phyloP scores from a whole-genome alignment of 768 basidiomycete genomes.

The Rhizopogon vinicolor region DNA sequence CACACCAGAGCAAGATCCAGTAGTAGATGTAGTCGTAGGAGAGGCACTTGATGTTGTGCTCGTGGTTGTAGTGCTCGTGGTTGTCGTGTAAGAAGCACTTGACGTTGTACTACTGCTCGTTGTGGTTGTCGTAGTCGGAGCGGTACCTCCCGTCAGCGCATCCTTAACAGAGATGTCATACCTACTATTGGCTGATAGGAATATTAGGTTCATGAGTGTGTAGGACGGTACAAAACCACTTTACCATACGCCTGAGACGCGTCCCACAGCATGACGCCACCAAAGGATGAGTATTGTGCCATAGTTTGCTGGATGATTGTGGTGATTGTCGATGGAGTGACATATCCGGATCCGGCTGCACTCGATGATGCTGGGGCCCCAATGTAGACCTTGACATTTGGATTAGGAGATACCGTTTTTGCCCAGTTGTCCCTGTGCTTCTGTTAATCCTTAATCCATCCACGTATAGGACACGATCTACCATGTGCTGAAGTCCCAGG shows the following conservation, averaged over 20 bases:
- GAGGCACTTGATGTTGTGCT: slow-evolving; percentile 19
- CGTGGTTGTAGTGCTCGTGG: slow-evolving; percentile 8
- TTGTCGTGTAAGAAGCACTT: slow-evolving; percentile 5
- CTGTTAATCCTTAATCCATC: not conserved
- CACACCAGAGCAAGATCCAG: slow-evolving; percentile 37
- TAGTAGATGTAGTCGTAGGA: slow-evolving; percentile 16
- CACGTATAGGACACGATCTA: slow-evolving; percentile 6
- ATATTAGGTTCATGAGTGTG: not conserved
- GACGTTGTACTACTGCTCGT: slow-evolving; percentile 14
- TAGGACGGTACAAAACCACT: not conserved
- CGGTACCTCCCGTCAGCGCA: slow-evolving; percentile 23
- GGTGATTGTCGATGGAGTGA: slow-evolving; percentile 27
- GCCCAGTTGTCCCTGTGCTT: slow-evolving; percentile 45
- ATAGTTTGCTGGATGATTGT: slow-evolving; percentile 28
- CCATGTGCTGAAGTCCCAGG: slow-evolving; percentile 40
- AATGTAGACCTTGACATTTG: slow-evolving; percentile 43
- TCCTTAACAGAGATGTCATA: slow-evolving; percentile 40
- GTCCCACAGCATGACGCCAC: slow-evolving; percentile 41
- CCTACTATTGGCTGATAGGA: slow-evolving; percentile 34
- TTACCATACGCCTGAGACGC: slow-evolving; percentile 41
- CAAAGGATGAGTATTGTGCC: slow-evolving; percentile 38
- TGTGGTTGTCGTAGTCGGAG: slow-evolving; percentile 15
- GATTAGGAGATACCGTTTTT: slow-evolving; percentile 35
- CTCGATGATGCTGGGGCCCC: slow-evolving; percentile 38
- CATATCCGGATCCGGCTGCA: slow-evolving; percentile 40